phyloP scores from a whole-genome alignment of 2,329 filamentous ascomycete genomes.

The Ophiosphaerella korrae region DNA sequence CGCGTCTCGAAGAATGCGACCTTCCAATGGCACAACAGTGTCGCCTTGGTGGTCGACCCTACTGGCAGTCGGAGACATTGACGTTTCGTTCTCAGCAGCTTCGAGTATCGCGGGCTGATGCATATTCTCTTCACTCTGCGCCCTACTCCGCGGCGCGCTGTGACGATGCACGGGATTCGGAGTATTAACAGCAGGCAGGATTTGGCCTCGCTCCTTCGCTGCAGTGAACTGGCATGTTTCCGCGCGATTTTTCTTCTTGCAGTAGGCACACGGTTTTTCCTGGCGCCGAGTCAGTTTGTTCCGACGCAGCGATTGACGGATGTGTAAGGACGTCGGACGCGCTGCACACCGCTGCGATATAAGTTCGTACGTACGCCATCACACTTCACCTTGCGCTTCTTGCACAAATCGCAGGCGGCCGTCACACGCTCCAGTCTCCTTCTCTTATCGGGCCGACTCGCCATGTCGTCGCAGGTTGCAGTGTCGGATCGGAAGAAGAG shows the following conservation, averaged over 20 bases:
- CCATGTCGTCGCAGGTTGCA: neutral
- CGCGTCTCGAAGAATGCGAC: constrained; percentile 56
- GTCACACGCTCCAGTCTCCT: constrained; percentile 33
- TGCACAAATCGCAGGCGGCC: constrained; percentile 39
- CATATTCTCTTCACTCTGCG: constrained; percentile 8
- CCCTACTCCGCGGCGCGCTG: constrained; percentile 2
- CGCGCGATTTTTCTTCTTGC: constrained; percentile 49
- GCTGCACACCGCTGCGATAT: neutral
- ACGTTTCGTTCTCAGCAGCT: constrained; percentile 8
- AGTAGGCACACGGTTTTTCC: constrained; percentile 57
- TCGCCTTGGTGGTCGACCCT: constrained; percentile 47
- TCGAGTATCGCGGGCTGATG: constrained; percentile 10
- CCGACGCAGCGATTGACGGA: no score
- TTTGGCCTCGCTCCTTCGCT: constrained; percentile 42
- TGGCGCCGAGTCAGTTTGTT: neutral
- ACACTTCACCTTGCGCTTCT: constrained; percentile 54
- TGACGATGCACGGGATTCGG: constrained; percentile 15
- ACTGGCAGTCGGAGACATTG: constrained; percentile 30
- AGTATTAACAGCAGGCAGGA: constrained; percentile 38
- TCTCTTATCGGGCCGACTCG: constrained; percentile 21
- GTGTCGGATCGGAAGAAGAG: constrained; percentile 1
- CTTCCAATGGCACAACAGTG: constrained; percentile 51
- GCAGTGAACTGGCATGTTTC: constrained; percentile 50
- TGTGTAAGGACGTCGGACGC: no score
- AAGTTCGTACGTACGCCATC: constrained; percentile 45